Conservation (phyloP, 31 red algal species). For the Odonthalia washingtoniensis region DNA sequence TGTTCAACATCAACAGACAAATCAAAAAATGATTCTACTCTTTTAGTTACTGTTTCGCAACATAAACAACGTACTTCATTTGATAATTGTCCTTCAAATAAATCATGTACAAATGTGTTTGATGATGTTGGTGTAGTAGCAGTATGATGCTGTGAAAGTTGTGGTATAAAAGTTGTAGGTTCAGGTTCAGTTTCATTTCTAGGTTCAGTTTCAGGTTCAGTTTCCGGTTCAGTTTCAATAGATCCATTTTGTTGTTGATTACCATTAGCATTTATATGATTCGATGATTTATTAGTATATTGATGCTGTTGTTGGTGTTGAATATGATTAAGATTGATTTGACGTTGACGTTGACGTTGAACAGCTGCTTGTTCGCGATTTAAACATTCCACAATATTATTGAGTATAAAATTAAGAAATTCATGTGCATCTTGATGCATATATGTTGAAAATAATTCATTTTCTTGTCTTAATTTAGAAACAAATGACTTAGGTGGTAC, state of each 20-base stretch:
- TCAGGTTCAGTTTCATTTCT: no score
- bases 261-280: slow-evolving; percentile 7
- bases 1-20: slow-evolving; percentile 96
- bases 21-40: slow-evolving; percentile 95
- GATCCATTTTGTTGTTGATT: no score
- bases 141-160: neutral
- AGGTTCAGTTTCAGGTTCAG: no score
- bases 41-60: slow-evolving; percentile 92
- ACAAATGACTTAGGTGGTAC: slow-evolving; percentile 94
- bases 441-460: slow-evolving; percentile 88
- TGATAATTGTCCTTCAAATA: slow-evolving; percentile 92
- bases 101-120: slow-evolving; percentile 91
- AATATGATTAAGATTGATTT: slow-evolving; percentile 1
- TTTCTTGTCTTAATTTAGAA: slow-evolving; percentile 83
- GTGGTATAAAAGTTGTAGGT: no score
- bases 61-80: slow-evolving; percentile 96
- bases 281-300: slow-evolving; percentile 2
- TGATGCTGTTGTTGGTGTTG: neutral
- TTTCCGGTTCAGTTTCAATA: no score
- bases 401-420: slow-evolving; percentile 96
- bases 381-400: slow-evolving; percentile 86
- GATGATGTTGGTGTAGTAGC: neutral
- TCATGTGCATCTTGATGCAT: slow-evolving; percentile 99
- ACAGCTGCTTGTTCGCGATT: slow-evolving; percentile 53
- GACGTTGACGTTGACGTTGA: slow-evolving; percentile 27